A percentile compares a stretch with the other conserved stretches of the same genome.
Conservation (phyloP, 2,329 filamentous ascomycete species). For the Didymosphaeria variabile region DNA sequence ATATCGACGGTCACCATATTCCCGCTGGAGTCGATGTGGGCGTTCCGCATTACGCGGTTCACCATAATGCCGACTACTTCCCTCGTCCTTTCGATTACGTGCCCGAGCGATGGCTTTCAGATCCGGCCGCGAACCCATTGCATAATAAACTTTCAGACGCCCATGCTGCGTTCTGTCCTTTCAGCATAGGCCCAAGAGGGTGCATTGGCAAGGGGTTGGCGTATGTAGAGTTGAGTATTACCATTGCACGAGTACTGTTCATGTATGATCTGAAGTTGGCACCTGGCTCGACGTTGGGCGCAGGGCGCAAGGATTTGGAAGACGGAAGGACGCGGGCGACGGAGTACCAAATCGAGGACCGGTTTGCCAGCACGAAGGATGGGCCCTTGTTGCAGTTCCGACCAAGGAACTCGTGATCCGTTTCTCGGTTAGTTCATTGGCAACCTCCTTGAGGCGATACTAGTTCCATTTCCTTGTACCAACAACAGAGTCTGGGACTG, state of each 20-base stretch:
- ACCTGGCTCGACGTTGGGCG: constrained; percentile 44
- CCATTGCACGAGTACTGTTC: constrained; percentile 68
- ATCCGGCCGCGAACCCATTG: constrained; percentile 40
- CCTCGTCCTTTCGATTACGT: constrained; percentile 49
- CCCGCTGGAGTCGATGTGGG: constrained; percentile 49
- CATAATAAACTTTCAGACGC: constrained; percentile 53
- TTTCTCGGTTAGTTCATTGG: background rate
- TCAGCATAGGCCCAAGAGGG: constrained; percentile 73
- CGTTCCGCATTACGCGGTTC: constrained; percentile 50
- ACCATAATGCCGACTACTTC: constrained; percentile 51
- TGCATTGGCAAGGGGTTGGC: constrained; percentile 77
- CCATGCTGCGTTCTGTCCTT: constrained; percentile 77
- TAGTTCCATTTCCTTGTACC: background rate
- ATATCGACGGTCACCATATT: constrained; percentile 47
- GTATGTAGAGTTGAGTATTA: constrained; percentile 72
- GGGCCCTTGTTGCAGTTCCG: constrained; percentile 71
- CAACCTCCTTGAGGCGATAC: too few relatives aligned
- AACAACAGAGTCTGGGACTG: background rate
- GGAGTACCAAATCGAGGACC: constrained; percentile 77
- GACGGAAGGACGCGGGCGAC: constrained; percentile 40
- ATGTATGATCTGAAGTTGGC: constrained; percentile 64
- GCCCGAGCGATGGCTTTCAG: constrained; percentile 50
- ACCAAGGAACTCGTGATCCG: constrained; percentile 20
- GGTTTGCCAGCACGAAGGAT: constrained; percentile 77
- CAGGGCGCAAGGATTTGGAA: constrained; percentile 42